Base-by-base conservation (phyloP, 208 protist species). In the Trypanosoma lewisi region DNA sequence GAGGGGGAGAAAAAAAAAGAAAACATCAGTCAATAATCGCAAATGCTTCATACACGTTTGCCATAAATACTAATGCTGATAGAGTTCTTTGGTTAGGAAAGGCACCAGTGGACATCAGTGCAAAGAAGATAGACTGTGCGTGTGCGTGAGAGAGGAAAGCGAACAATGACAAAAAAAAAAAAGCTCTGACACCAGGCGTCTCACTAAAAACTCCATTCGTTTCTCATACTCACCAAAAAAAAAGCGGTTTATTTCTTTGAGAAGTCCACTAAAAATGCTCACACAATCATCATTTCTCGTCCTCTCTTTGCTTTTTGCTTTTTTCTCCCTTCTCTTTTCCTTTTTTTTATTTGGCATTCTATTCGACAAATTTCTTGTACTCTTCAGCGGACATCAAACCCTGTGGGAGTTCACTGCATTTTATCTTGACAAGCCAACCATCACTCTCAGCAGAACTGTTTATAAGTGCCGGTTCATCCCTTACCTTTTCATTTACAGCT, bases 351-450 rank as follows among this genome's bases (percentile, higher is more conserved):
- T 48, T 11, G 9, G 11, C 25, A 39, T 37, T 30, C 53, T 90
- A 91, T 71, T 92, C 80, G 21, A 93, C 78, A 73, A 91, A 95
- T 68, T 89, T 91, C 62, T 93, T 85, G 77, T 95, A 95, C 54
- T 86, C 72, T 49, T 89, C 80, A 16, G 68, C 80, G 52, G 78
- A 82, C 89, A 95, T 95, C 34, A 95, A 68, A 8, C 83, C 82
- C 52, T 83, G 73, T 14, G 83, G 82, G 25, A 89, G 68, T 69
- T 85, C 82, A 16, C 70, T 67, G 77, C 69, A 83, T 77, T 89
- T 88, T 33, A 96, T 59, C 80, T 96, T 94, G 39, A 95, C 70
- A 44, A 95, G 70, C 92, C 92, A 97, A 48, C 88, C 92, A 53
- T 93, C 81, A 31, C 81, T 75, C 72, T 96, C 86, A 11, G 92